Conservation (phyloP, 2,329 filamentous ascomycete genomes). For the Cadophora gregata region DNA sequence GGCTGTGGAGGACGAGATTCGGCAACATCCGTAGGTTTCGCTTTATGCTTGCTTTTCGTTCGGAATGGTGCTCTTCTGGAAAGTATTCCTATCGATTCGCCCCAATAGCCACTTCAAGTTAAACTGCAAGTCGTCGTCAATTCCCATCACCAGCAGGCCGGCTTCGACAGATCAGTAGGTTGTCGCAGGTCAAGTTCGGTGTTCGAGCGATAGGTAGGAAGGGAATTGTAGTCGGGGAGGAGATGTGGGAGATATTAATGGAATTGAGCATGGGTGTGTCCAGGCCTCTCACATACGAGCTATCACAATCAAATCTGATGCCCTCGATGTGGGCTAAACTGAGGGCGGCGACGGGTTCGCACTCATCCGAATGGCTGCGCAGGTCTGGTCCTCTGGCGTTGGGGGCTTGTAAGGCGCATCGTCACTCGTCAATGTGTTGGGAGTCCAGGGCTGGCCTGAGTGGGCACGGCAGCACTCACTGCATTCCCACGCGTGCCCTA, state of each 20-base stretch:
- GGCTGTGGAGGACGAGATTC: not conserved
- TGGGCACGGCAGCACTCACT: not conserved
- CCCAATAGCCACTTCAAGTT: not conserved
- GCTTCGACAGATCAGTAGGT: not conserved
- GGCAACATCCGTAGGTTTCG: not conserved
- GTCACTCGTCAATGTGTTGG: not conserved
- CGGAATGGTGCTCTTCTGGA: not conserved
- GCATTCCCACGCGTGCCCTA: not conserved
- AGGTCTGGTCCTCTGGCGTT: conserved; percentile 1
- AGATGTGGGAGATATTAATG: conserved; percentile 10
- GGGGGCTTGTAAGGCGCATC: not conserved
- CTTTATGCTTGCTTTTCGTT: not conserved
- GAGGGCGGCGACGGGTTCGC: not conserved
- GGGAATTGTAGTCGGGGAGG: not conserved
- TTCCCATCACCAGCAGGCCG: not conserved
- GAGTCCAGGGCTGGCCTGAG: not conserved
- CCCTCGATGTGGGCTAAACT: not conserved
- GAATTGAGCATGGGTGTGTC: not conserved
- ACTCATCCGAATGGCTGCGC: conserved; percentile 5
- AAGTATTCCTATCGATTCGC: not conserved
- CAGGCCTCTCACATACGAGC: not conserved
- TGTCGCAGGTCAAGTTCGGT: not conserved
- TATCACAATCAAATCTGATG: conserved; percentile 10
- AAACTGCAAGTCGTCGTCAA: conserved; percentile 4
- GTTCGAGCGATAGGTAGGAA: not conserved